These are phyloP conservation scores for Phytopythium chamaehyphon DNA, from an alignment of 352 stramenopile genomes.

Conservation along the genomic window DNA sequence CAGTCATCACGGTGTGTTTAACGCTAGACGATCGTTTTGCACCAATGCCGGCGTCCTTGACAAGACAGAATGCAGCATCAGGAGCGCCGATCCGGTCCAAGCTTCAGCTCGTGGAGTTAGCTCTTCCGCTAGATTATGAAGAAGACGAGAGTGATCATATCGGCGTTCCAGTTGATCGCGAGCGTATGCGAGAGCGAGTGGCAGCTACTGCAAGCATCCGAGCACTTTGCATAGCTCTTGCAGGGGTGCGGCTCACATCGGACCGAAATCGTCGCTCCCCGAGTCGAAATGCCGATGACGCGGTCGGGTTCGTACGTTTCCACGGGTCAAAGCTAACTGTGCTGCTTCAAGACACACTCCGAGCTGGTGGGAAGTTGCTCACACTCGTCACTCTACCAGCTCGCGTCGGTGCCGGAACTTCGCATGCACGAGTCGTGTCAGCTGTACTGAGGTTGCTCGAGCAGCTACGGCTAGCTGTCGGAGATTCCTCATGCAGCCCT, in stretches of 20 bases:
- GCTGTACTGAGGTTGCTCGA: constrained; percentile 39
- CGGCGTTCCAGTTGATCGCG: constrained; percentile 15
- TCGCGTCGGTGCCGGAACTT: background rate
- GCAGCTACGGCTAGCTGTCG: constrained; percentile 36
- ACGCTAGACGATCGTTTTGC: constrained; percentile 21
- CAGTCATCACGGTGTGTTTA: constrained; percentile 61
- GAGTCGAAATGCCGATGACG: background rate
- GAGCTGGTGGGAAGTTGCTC: constrained; percentile 53
- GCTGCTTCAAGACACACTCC: constrained; percentile 72
- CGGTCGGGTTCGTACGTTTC: constrained; percentile 58
- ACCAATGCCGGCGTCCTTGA: no score
- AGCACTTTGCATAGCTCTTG: constrained; percentile 48
- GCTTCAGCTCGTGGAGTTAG: constrained; percentile 68
- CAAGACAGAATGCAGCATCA: background rate
- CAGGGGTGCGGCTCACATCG: constrained; percentile 46
- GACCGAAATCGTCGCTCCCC: constrained; percentile 1
- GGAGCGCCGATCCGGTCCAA: constrained; percentile 41
- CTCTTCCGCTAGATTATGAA: constrained; percentile 25
- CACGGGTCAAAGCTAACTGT: constrained; percentile 79
- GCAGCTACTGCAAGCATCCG: constrained; percentile 54
- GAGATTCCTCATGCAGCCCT: constrained; percentile 8
- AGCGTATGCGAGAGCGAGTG: constrained; percentile 42
- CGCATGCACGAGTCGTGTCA: constrained; percentile 9
- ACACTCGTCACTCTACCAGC: constrained; percentile 31
- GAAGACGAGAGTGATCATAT: background rate